A percentile compares a stretch with the other conserved stretches of the same genome.
These are phyloP conservation scores for Nidula microcarpa DNA, from an alignment of 768 basidiomycete species.

Conservation along the genomic window DNA sequence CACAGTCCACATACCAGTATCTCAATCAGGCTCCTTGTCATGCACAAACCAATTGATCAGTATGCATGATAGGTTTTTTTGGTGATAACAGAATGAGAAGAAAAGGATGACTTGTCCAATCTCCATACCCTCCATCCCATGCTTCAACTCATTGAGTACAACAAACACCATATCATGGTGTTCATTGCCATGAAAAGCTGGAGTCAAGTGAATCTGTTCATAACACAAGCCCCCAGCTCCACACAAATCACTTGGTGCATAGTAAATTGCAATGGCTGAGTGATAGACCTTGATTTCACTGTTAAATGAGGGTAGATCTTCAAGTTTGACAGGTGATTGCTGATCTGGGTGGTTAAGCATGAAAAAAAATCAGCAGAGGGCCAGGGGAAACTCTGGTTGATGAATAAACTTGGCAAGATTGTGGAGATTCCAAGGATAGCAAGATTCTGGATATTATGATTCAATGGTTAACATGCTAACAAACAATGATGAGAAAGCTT, in stretches of 20 bases:
- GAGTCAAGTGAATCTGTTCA: slow-evolving; percentile 20
- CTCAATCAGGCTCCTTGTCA: no score
- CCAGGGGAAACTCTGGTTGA: neutral
- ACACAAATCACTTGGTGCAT: slow-evolving; percentile 24
- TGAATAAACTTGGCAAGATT: neutral
- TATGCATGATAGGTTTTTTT: no score
- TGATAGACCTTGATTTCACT: slow-evolving; percentile 9
- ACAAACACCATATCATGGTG: slow-evolving; percentile 25
- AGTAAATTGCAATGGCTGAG: slow-evolving; percentile 20
- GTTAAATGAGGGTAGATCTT: neutral
- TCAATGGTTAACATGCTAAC: neutral
- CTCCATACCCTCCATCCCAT: slow-evolving; percentile 20
- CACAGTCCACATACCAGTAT: no score
- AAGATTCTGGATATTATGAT: neutral
- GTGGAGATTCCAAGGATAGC: neutral
- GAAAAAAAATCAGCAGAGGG: neutral
- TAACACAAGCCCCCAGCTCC: slow-evolving; percentile 21
- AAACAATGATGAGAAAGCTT: neutral
- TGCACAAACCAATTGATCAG: no score
- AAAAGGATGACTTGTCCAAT: slow-evolving; percentile 22
- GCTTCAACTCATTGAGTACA: slow-evolving; percentile 9
- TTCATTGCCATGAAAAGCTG: slow-evolving; percentile 12
- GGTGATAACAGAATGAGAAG: slow-evolving; percentile 30
- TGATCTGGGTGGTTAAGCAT: neutral
- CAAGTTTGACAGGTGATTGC: neutral